These are phyloP conservation scores for Boletus huronensis DNA, from an alignment of 768 basidiomycete genomes.

Conservation along the genomic window DNA sequence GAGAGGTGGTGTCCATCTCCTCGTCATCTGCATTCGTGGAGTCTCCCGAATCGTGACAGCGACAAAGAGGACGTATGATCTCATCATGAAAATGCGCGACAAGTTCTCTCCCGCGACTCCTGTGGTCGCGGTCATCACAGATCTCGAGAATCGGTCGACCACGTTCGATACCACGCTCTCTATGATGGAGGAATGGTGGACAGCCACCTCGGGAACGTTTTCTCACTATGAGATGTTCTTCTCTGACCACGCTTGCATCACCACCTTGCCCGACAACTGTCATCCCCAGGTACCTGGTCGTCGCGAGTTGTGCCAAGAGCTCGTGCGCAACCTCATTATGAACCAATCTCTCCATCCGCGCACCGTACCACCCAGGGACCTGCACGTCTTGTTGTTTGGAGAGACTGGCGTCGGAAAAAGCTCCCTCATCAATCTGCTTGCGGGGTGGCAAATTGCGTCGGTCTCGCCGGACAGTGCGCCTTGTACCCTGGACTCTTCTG, in stretches of 20 bases:
- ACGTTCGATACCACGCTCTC: conserved; percentile 7
- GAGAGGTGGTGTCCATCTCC: conserved; percentile 22
- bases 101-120: conserved; percentile 15
- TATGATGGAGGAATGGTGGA: conserved; percentile 43
- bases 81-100: conserved; percentile 14
- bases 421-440: conserved; percentile 29
- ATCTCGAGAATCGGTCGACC: conserved; percentile 26
- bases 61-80: conserved; percentile 19
- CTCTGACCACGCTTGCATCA: conserved; percentile 38
- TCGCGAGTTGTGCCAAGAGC: conserved; percentile 16
- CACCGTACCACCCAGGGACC: conserved; percentile 17
- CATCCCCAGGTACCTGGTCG: conserved; percentile 22
- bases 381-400: conserved; percentile 40
- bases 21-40: conserved; percentile 28
- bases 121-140: conserved; percentile 31
- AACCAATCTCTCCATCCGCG: conserved; percentile 14
- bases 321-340: conserved; percentile 18
- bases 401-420: conserved; percentile 30
- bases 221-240: conserved; percentile 30
- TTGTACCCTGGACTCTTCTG: conserved; percentile 32
- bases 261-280: conserved; percentile 25
- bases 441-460: conserved; percentile 23
- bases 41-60: conserved; percentile 12
- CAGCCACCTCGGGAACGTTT: conserved; percentile 27
- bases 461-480: conserved; percentile 26